These are phyloP conservation scores for Dysphania ambrosioides DNA, from an alignment of 148 eudicot genomes.

Conservation along the genomic window DNA sequence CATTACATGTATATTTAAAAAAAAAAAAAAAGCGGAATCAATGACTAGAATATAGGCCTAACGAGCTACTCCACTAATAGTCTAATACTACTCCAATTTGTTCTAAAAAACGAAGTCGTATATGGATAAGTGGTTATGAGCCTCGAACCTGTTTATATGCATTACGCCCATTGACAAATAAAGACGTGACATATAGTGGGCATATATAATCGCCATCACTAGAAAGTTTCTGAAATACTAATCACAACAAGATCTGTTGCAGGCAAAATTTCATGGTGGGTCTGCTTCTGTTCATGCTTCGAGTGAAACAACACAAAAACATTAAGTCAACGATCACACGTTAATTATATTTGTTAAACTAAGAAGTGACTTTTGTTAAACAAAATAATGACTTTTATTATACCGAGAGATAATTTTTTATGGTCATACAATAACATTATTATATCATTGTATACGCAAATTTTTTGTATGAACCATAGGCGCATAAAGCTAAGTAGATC, in stretches of 20 bases:
- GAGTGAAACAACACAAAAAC: too few relatives aligned
- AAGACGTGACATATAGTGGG: neutral
- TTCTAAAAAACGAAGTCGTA: neutral
- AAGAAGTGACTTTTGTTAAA: too few relatives aligned
- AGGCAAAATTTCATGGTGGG: slow-evolving; percentile 12
- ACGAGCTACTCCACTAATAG: neutral
- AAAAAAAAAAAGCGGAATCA: neutral
- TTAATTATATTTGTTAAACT: too few relatives aligned
- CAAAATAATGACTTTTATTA: too few relatives aligned
- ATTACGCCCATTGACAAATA: neutral
- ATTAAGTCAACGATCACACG: too few relatives aligned
- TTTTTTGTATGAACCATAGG: too few relatives aligned
- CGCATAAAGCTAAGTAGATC: neutral
- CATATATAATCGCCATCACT: neutral
- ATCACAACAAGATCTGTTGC: neutral
- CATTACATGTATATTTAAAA: too few relatives aligned
- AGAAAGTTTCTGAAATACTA: neutral
- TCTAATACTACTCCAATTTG: too few relatives aligned
- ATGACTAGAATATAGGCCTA: neutral
- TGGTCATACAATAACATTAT: too few relatives aligned
- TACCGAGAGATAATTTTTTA: too few relatives aligned
- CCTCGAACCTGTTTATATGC: neutral
- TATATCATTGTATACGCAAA: too few relatives aligned
- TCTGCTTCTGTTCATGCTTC: slow-evolving; percentile 1
- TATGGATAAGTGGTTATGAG: neutral